These are phyloP conservation scores for Lecanoromycetidae sp. DNA, from an alignment of 2,329 filamentous ascomycete genomes.

Conservation along the genomic window DNA sequence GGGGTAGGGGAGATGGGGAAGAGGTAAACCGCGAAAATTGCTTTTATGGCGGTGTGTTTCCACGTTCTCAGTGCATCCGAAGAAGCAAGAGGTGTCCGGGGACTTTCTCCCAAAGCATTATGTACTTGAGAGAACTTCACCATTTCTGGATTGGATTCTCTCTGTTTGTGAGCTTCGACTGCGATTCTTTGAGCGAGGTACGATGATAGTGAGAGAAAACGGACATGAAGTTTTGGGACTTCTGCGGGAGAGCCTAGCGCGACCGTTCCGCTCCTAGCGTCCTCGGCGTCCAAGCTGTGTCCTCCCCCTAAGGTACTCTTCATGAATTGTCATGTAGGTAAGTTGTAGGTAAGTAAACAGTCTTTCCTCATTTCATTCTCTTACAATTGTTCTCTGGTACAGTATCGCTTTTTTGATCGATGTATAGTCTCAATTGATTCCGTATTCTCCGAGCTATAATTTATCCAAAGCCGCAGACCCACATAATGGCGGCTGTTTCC, in stretches of 20 bases:
- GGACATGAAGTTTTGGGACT: conserved; percentile 6
- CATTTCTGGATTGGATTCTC: conserved; percentile 36
- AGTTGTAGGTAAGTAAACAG: too few species aligned
- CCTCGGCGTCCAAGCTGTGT: too few species aligned
- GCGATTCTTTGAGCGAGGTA: conserved; percentile 99
- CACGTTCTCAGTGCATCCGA: conserved; percentile 48
- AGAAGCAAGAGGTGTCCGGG: conserved; percentile 65
- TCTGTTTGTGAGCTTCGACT: conserved; percentile 97
- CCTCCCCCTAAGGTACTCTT: too few species aligned
- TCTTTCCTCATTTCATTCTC: not conserved
- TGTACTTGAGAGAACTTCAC: conserved; percentile 26
- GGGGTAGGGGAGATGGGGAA: conserved; percentile 39
- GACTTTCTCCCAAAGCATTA: conserved; percentile 99
- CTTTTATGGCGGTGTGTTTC: conserved; percentile 99
- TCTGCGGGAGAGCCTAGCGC: not conserved
- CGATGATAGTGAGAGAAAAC: conserved; percentile 32
- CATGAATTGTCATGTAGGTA: too few species aligned
- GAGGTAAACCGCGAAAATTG: conserved; percentile 73
- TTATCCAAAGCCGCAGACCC: too few species aligned
- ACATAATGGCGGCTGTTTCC: too few species aligned
- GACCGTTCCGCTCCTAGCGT: too few species aligned
- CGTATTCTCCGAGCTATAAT: too few species aligned
- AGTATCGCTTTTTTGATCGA: too few species aligned
- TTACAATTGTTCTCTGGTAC: too few species aligned
- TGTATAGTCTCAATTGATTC: too few species aligned